Conservation (phyloP, 164 flowering plant species). For the Cinnamomum micranthum region DNA sequence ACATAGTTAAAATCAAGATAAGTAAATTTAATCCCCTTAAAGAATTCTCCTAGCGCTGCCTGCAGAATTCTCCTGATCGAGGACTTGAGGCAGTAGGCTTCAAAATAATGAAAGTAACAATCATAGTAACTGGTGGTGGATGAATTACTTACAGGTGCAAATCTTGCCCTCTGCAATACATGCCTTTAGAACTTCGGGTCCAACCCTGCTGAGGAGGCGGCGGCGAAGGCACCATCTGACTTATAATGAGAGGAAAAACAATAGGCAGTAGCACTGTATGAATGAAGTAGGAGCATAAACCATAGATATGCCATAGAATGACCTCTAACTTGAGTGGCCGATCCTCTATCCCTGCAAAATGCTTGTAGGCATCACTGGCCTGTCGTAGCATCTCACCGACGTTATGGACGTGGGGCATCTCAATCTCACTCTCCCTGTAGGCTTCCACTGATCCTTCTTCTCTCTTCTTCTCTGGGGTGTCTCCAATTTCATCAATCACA, state of each 20-base stretch:
- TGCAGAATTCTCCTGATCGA: no score
- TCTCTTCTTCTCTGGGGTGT: background rate
- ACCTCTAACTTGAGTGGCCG: slow-evolving; percentile 39
- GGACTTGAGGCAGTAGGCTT: no score
- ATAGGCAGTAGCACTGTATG: slow-evolving; percentile 47
- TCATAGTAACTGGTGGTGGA: no score
- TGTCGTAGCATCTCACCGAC: slow-evolving; percentile 23
- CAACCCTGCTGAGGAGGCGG: slow-evolving; percentile 18
- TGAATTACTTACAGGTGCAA: slow-evolving; percentile 41
- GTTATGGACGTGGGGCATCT: slow-evolving; percentile 20
- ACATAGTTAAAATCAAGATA: no score
- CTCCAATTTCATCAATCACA: background rate
- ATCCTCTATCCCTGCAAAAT: slow-evolving; percentile 25
- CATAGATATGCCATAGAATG: slow-evolving; percentile 48
- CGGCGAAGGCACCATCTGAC: slow-evolving; percentile 23
- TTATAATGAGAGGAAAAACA: slow-evolving; percentile 53
- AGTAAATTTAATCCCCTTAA: no score
- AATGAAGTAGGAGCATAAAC: slow-evolving; percentile 53
- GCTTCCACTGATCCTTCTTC: background rate
- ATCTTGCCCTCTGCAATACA: slow-evolving; percentile 26
- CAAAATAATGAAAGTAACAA: no score
- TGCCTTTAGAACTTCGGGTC: slow-evolving; percentile 18
- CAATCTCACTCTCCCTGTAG: background rate
- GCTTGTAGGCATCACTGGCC: slow-evolving; percentile 27
- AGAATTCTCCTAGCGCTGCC: no score